Percentiles rank a stretch among this genome's conserved stretches.
Evolutionary conservation across 2,329 filamentous ascomycete genomes (phyloP).

Genomic region (Trichophyton simii): DNA sequence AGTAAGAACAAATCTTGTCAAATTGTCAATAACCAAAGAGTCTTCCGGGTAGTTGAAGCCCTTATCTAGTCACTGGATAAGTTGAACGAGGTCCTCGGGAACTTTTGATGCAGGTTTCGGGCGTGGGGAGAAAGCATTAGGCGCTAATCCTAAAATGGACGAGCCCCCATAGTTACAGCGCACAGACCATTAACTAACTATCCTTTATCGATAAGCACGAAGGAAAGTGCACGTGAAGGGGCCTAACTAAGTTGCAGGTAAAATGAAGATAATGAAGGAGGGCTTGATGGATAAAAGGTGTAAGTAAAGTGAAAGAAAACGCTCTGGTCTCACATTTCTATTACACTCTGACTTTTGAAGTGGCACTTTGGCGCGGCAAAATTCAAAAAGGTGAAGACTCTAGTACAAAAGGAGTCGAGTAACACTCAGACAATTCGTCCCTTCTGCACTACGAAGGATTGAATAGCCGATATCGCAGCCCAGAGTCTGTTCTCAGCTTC

Average conservation of each 20-base stretch:
- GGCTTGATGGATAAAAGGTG: background rate
- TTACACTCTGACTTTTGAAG: too few relatives aligned
- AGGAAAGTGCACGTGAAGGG: background rate
- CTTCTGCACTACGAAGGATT: slow-evolving; percentile 89
- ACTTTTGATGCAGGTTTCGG: background rate
- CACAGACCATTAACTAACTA: background rate
- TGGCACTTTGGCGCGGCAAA: too few relatives aligned
- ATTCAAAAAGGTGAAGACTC: background rate
- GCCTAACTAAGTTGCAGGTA: background rate
- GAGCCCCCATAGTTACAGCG: background rate
- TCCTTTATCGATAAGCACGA: background rate
- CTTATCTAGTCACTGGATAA: background rate
- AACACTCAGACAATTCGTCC: slow-evolving; percentile 50
- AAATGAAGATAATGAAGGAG: background rate
- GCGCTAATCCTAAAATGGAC: background rate
- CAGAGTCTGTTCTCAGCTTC: slow-evolving; percentile 93
- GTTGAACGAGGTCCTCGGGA: background rate
- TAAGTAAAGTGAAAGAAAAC: too few relatives aligned
- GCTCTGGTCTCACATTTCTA: too few relatives aligned
- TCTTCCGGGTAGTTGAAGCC: background rate
- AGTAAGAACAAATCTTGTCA: background rate
- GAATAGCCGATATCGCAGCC: slow-evolving; percentile 74
- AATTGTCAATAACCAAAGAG: background rate
- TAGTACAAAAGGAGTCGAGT: background rate
- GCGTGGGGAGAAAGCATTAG: background rate